Percentiles rank a stretch among this genome's conserved stretches.
Evolutionary conservation across 2,329 filamentous ascomycete genomes (phyloP).

Genomic region (Myriosclerotinia scirpicola): DNA sequence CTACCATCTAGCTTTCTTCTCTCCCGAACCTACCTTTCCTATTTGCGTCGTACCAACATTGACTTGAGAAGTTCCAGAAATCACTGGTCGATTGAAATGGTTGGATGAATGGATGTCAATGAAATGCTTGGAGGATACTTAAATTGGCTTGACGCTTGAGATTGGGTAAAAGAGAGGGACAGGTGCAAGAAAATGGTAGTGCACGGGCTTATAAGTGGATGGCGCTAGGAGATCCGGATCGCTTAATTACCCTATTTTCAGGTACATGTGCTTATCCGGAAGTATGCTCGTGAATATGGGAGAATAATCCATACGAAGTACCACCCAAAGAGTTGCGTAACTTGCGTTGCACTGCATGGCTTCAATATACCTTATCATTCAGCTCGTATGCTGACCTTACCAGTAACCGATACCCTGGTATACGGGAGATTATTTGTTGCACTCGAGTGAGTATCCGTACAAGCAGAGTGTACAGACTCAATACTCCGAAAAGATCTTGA

Average conservation of each 20-base stretch:
- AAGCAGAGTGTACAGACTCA: too few species aligned
- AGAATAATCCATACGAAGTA: too few species aligned
- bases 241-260: background rate
- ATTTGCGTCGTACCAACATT: background rate
- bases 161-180: too few species aligned
- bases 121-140: background rate
- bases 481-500: background rate
- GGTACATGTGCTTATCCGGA: background rate
- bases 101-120: background rate
- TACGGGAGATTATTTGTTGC: background rate
- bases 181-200: background rate
- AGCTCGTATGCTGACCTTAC: background rate
- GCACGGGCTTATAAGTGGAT: background rate
- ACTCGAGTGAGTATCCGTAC: background rate
- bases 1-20: background rate
- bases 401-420: background rate
- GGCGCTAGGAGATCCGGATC: background rate
- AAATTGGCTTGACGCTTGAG: too few species aligned
- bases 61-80: background rate
- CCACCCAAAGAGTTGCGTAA: too few species aligned
- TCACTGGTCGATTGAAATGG: too few species aligned
- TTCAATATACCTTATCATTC: background rate
- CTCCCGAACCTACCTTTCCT: too few species aligned
- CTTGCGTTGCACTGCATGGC: background rate
- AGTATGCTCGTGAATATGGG: background rate